A percentile compares a stretch with the other conserved stretches of the same genome.
Conservation (phyloP, 192 early-diverging fungal species). For the Coemansia furcata region DNA sequence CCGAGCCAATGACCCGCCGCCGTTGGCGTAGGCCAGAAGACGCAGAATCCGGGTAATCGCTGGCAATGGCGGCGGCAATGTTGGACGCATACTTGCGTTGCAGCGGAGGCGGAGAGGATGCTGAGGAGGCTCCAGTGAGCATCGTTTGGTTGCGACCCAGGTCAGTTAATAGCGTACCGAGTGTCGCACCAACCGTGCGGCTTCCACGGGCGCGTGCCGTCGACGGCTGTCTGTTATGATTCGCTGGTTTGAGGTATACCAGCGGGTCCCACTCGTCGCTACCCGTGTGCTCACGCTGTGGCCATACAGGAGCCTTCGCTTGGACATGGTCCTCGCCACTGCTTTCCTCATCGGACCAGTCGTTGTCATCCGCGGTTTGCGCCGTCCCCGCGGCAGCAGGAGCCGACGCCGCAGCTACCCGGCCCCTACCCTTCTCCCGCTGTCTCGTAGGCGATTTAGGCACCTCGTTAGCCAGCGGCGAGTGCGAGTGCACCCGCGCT, state of each 20-base stretch:
- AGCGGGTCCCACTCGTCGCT: constrained; percentile 31
- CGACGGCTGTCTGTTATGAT: background rate
- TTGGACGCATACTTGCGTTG: background rate
- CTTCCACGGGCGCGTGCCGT: background rate
- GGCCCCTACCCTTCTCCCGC: background rate
- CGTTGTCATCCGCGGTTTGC: background rate
- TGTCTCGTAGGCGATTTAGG: background rate
- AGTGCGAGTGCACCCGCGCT: background rate
- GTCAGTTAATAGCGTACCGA: constrained; percentile 26
- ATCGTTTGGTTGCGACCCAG: constrained; percentile 7
- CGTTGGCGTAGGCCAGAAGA: constrained; percentile 13
- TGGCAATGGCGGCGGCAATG: background rate
- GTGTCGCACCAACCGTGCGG: constrained; percentile 1
- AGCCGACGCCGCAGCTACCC: background rate
- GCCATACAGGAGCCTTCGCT: background rate
- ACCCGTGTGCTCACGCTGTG: background rate
- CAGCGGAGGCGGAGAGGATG: background rate
- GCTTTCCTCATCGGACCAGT: constrained; percentile 6
- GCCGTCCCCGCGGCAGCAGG: background rate
- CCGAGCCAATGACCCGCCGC: background rate
- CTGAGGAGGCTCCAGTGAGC: background rate
- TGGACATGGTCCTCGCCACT: background rate
- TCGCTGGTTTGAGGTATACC: constrained; percentile 18
- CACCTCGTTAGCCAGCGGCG: constrained; percentile 2
- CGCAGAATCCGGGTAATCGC: background rate